Conservation (phyloP, 164 flowering plant species). For the Stephania cephalantha region DNA sequence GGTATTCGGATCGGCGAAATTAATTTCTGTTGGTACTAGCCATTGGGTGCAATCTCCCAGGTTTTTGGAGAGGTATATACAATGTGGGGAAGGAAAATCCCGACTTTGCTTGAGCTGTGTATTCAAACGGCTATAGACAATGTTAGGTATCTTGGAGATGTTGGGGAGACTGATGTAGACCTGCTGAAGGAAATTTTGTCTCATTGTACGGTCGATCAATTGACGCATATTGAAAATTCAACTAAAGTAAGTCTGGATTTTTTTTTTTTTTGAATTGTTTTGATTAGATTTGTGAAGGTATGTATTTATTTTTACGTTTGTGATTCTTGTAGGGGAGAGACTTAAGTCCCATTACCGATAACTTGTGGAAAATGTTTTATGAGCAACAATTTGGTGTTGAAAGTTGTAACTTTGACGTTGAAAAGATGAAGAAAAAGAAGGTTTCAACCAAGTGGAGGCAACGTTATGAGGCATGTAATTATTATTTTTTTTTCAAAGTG, state of each 20-base stretch:
- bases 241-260: conserved; percentile 41
- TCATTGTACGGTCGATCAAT: conserved; percentile 77
- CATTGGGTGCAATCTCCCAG: neutral
- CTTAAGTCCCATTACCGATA: conserved; percentile 70
- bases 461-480: conserved; percentile 52
- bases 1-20: neutral
- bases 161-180: conserved; percentile 68
- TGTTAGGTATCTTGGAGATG: conserved; percentile 74
- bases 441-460: conserved; percentile 52
- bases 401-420: conserved; percentile 27
- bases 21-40: neutral
- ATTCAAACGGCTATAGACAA: conserved; percentile 61
- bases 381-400: conserved; percentile 43
- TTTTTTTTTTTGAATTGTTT: neutral
- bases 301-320: neutral
- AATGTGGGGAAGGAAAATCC: conserved; percentile 26
- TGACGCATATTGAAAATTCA: conserved; percentile 69
- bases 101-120: conserved; percentile 70
- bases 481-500: neutral
- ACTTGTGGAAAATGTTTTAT: conserved; percentile 66
- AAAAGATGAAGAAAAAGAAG: conserved; percentile 46
- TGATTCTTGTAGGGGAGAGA: conserved; percentile 57
- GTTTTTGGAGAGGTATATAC: conserved; percentile 1
- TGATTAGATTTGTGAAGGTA: neutral
- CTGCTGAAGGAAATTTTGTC: conserved; percentile 69